Conservation (phyloP, 148 eudicot species). For the Dianthus caryophyllus region DNA sequence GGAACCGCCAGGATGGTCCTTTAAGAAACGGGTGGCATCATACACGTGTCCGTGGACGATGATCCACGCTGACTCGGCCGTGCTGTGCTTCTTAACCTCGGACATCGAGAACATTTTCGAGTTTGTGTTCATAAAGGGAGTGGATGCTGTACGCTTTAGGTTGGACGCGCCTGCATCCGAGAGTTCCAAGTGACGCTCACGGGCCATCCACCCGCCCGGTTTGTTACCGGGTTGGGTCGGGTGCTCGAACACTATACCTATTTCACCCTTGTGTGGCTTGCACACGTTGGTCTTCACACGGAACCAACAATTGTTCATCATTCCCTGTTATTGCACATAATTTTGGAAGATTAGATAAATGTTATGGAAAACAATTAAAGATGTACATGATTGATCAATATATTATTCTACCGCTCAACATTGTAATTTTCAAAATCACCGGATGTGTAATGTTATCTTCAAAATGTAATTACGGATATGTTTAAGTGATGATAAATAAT, state of each 20-base stretch:
- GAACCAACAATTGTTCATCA: constrained; percentile 99
- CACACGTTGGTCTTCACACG: constrained; percentile 80
- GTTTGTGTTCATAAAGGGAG: constrained; percentile 67
- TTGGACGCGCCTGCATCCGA: constrained; percentile 30
- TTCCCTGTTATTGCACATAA: constrained; percentile 45
- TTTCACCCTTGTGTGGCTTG: constrained; percentile 80
- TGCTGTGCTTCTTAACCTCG: constrained; percentile 67
- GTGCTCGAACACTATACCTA: constrained; percentile 85
- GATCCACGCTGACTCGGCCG: constrained; percentile 85
- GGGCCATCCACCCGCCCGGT: constrained; percentile 97
- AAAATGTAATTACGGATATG: no score
- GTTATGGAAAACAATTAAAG: neutral
- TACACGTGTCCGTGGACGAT: constrained; percentile 77
- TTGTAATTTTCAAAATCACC: no score
- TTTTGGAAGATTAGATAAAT: neutral
- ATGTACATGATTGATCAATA: neutral
- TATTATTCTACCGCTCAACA: no score
- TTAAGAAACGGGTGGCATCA: constrained; percentile 66
- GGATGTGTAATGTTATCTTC: no score
- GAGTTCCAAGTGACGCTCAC: constrained; percentile 61
- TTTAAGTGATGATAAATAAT: no score
- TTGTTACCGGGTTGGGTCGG: constrained; percentile 94
- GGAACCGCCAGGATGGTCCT: constrained; percentile 85
- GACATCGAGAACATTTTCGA: constrained; percentile 55
- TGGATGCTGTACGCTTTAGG: constrained; percentile 62